These are phyloP conservation scores for Lasiodiplodia gonubiensis DNA, from an alignment of 2,329 filamentous ascomycete species.

Conservation along the genomic window DNA sequence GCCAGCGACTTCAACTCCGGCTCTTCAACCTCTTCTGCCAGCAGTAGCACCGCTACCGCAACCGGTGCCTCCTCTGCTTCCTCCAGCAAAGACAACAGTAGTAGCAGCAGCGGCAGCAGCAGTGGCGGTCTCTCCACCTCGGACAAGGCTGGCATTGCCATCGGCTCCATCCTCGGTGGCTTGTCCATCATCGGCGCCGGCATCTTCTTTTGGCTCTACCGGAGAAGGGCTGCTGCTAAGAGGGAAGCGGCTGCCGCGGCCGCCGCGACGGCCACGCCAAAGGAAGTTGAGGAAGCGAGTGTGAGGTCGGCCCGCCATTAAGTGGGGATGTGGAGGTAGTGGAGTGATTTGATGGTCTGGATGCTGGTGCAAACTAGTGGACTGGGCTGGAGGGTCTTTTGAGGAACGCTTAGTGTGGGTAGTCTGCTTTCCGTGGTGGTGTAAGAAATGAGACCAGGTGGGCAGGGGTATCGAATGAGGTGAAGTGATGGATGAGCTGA, in stretches of 20 bases:
- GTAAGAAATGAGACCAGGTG: not conserved
- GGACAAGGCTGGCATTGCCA: slow-evolving; percentile 52
- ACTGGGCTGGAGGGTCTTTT: not conserved
- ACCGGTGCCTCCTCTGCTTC: not conserved
- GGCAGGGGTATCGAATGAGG: not conserved
- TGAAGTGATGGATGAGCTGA: not conserved
- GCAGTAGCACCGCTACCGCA: slow-evolving; percentile 20
- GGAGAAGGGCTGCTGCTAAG: slow-evolving; percentile 31
- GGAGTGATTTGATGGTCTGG: not conserved
- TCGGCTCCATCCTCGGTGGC: slow-evolving; percentile 40
- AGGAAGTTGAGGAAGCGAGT: slow-evolving; percentile 17
- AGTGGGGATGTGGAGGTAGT: too few relatives aligned
- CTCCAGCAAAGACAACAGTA: not conserved
- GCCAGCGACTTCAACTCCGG: slow-evolving; percentile 40
- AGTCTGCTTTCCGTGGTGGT: not conserved
- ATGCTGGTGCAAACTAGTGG: not conserved
- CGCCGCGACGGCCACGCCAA: not conserved
- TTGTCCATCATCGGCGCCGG: slow-evolving; percentile 34
- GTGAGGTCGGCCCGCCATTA: not conserved
- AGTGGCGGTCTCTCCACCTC: slow-evolving; percentile 42
- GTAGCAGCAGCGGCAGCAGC: not conserved
- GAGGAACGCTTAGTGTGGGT: not conserved
- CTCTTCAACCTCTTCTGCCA: slow-evolving; percentile 33
- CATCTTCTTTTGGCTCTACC: slow-evolving; percentile 36
- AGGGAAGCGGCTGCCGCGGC: not conserved